Evolutionary conservation across 345 rosid species (phyloP).

Genomic region (Populus nigra): DNA sequence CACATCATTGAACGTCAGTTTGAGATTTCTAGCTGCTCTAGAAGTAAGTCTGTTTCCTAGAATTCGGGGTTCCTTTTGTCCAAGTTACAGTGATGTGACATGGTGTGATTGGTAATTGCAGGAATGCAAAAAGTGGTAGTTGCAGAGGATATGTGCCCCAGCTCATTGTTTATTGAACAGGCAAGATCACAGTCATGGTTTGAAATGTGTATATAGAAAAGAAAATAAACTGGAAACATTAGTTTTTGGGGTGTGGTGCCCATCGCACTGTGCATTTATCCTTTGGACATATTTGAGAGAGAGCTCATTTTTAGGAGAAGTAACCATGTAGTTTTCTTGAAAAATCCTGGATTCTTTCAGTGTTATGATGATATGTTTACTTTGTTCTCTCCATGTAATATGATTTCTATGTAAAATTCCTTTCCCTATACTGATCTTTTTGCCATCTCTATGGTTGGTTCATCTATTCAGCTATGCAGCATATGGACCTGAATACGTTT

Average conservation of each 20-base stretch:
- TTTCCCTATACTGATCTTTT: constrained; percentile 5
- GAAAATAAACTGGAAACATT: neutral
- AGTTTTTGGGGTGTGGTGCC: constrained; percentile 22
- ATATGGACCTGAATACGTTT: constrained; percentile 73
- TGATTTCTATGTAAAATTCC: constrained; percentile 4
- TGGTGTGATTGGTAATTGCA: constrained; percentile 78
- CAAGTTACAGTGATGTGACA: constrained; percentile 47
- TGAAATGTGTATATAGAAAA: constrained; percentile 5
- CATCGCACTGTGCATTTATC: constrained; percentile 10
- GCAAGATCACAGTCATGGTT: constrained; percentile 52
- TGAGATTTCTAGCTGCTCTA: constrained; percentile 25
- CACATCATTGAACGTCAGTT: constrained; percentile 36
- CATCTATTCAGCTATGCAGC: constrained; percentile 60
- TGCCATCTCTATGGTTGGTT: constrained; percentile 9
- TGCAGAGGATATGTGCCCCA: constrained; percentile 54
- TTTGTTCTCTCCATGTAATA: neutral
- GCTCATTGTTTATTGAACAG: constrained; percentile 59
- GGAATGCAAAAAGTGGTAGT: constrained; percentile 57
- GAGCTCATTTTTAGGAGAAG: constrained; percentile 18
- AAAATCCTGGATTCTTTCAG: constrained; percentile 9
- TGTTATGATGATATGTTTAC: neutral
- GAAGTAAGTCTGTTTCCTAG: constrained; percentile 35
- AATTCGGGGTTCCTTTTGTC: constrained; percentile 40
- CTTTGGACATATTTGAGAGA: constrained; percentile 10
- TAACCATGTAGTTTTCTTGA: neutral